Percentiles rank a stretch among this genome's conserved stretches.
Conservation (phyloP, 2,329 filamentous ascomycete genomes). For the Lasiodiplodia hormozganensis region DNA sequence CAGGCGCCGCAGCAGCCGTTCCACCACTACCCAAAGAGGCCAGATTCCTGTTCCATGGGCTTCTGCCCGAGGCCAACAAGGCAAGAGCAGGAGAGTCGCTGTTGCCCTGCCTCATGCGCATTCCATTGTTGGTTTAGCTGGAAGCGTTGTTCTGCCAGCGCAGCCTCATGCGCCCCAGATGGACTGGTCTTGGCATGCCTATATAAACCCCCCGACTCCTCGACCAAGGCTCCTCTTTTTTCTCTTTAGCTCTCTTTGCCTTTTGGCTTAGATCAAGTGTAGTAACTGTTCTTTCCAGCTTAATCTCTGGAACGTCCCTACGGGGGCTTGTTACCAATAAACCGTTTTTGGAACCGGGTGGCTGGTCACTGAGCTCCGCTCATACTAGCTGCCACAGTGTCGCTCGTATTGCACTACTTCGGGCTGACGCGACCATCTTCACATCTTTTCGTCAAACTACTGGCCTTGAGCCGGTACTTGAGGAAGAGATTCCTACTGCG, state of each 20-base stretch:
- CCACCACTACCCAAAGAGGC: no score
- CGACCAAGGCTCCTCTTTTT: not conserved
- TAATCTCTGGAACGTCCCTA: not conserved
- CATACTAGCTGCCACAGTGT: not conserved
- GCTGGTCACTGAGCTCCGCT: not conserved
- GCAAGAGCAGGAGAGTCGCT: no score
- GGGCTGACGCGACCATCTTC: slow-evolving; percentile 1
- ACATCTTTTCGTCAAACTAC: not conserved
- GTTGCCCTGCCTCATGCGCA: no score
- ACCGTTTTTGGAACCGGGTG: not conserved
- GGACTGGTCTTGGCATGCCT: not conserved
- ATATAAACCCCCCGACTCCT: not conserved
- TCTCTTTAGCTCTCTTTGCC: not conserved
- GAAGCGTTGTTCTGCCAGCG: not conserved
- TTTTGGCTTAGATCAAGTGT: not conserved
- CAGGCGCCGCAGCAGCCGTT: no score
- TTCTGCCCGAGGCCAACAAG: no score
- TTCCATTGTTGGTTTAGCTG: not conserved
- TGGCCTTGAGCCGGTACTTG: not conserved
- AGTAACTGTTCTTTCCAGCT: not conserved
- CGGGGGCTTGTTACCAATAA: not conserved
- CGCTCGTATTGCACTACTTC: slow-evolving; percentile 7
- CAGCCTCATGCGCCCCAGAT: not conserved
- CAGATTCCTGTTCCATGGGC: no score
- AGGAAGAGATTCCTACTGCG: not conserved